Base-by-base conservation (phyloP, 2,329 filamentous ascomycete genomes). In the Tolypocladium cylindrosporum region DNA sequence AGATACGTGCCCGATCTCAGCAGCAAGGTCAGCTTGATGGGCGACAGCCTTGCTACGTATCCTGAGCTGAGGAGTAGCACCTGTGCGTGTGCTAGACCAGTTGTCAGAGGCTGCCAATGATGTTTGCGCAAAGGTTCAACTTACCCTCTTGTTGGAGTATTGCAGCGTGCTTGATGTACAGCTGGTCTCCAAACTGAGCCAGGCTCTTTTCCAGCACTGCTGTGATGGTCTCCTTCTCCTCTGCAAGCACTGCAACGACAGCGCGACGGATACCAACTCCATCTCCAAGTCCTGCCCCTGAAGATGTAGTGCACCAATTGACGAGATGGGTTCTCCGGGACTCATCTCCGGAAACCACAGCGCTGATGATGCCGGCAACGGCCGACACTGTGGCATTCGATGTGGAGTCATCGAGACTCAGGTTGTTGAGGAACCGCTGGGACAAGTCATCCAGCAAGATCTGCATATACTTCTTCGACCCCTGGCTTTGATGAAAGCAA, bases 71-170 rank as follows among this genome's bases (percentile, higher is more conserved):
- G 77, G 0, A 96, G 82, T 3, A 97, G 74, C 8, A 89, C 80
- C 71, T 97, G 90, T 1, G 89, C 83, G 67, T 92, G 88, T 34
- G 86, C 91, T 94, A 55, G 37, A 42, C 41, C n/a, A n/a, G n/a
- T 8, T 27, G 61, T 72, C 58, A 70, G 69, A 53, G 4, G 27
- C 10, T 16, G 40, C 14, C 19, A 14, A 27, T n/a, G 55, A 39
- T 58, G 61, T 54, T 55, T 9, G 39, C 31, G 5, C 24, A 27
- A 0, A 31, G 24, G 3, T 16, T 2, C 11, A 5, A 19, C 14
- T 64, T 73, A 89, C 91, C 88, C 80, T 97, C 90, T 79, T 99
- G 94, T 66, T 92, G 89, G 43, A 94, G 68, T n/a, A 89, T 83
- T 6, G 92, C 87, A 0, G 88, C 84, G 71, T 97, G 91, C 59